Conservation (phyloP, 2,329 filamentous ascomycete species). For the Ophioceras dolichostomum region DNA sequence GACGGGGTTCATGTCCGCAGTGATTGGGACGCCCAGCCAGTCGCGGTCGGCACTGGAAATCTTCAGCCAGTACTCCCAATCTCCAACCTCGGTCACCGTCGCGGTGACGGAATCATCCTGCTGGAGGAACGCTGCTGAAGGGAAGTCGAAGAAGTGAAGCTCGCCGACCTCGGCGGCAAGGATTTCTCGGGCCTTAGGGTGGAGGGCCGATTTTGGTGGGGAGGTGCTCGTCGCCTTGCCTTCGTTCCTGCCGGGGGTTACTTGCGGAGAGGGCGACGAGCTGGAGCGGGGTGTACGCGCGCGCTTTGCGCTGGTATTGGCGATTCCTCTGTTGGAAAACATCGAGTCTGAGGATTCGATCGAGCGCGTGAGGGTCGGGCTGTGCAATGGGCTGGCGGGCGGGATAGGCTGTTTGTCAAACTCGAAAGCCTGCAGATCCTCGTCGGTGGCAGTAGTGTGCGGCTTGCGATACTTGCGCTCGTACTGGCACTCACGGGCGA, state of each 20-base stretch:
- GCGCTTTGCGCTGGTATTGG: constrained; percentile 34
- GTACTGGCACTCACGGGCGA: constrained; percentile 90
- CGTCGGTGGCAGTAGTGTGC: constrained; percentile 66
- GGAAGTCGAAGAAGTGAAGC: constrained; percentile 87
- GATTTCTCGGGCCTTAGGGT: constrained; percentile 60
- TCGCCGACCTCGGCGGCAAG: constrained; percentile 68
- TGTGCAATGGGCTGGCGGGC: constrained; percentile 49
- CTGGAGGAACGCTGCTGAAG: constrained; percentile 70
- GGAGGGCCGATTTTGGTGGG: constrained; percentile 36
- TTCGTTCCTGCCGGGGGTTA: background rate
- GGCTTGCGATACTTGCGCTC: constrained; percentile 84
- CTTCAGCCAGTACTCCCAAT: constrained; percentile 94
- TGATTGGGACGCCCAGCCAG: constrained; percentile 77
- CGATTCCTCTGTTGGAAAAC: constrained; percentile 32
- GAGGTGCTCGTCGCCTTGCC: constrained; percentile 4
- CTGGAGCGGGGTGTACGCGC: background rate
- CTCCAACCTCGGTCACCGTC: constrained; percentile 72
- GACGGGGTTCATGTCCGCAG: constrained; percentile 90
- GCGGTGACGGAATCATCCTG: constrained; percentile 67
- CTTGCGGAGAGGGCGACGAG: background rate
- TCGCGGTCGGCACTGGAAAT: constrained; percentile 63
- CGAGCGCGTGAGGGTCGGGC: constrained; percentile 40
- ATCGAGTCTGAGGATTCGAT: constrained; percentile 47
- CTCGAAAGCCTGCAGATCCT: constrained; percentile 71
- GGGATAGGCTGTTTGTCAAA: constrained; percentile 59